Conservation (phyloP, 2,329 filamentous ascomycete genomes). For the Aurifilum marmelostoma region DNA sequence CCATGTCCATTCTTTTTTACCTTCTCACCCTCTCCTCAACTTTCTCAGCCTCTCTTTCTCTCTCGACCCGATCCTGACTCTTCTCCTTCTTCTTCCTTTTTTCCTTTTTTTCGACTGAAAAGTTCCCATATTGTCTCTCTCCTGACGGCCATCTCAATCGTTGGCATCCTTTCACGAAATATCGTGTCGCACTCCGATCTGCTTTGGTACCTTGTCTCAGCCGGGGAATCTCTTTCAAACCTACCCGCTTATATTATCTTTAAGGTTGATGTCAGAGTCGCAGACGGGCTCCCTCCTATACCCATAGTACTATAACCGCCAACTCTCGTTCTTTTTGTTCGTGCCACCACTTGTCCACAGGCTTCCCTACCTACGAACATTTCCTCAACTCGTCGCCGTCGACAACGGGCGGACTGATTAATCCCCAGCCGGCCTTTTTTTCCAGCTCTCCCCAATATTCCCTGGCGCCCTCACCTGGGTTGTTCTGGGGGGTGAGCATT, state of each 20-base stretch:
- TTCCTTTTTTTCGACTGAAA: neutral
- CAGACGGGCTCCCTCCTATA: neutral
- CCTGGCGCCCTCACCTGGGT: neutral
- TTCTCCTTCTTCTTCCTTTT: neutral
- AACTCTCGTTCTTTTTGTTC: neutral
- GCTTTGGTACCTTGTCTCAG: neutral
- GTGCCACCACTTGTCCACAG: neutral
- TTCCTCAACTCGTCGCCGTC: neutral
- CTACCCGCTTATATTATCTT: neutral
- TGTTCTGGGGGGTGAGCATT: neutral
- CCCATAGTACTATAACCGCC: neutral
- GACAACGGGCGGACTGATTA: neutral
- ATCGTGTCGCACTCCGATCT: neutral
- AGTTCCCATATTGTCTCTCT: neutral
- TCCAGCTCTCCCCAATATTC: neutral
- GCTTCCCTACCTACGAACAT: neutral
- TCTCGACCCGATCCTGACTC: too few species aligned
- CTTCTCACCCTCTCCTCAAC: neutral
- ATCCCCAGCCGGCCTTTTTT: neutral
- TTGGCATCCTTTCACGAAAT: neutral
- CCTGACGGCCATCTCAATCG: neutral
- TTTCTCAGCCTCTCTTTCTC: neutral
- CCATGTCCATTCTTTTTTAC: neutral
- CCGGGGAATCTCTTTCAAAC: neutral
- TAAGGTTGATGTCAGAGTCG: neutral